phyloP scores from a whole-genome alignment of 2,329 filamentous ascomycete species.

The Stylonectria norvegica region DNA sequence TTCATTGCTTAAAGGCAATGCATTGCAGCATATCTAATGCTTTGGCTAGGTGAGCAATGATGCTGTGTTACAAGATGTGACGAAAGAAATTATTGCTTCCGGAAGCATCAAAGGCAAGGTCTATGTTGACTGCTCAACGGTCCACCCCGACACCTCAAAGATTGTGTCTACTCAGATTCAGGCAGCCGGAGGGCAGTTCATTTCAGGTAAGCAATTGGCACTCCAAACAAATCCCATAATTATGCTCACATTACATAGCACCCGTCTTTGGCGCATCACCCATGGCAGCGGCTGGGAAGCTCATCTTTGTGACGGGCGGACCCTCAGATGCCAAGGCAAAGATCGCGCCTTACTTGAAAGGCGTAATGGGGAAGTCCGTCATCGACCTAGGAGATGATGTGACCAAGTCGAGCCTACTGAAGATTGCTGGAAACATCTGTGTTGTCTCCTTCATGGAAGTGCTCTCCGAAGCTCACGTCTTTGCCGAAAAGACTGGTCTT shows the following conservation, averaged over 20 bases:
- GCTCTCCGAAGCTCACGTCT: conserved; percentile 28
- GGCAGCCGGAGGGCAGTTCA: conserved; percentile 8
- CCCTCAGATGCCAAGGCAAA: conserved; percentile 29
- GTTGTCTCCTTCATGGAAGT: conserved; percentile 24
- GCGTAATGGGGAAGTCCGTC: conserved; percentile 37
- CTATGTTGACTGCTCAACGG: conserved; percentile 25
- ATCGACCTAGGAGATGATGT: conserved; percentile 42
- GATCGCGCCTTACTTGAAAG: conserved; percentile 37
- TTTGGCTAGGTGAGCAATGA: conserved; percentile 6
- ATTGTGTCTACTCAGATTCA: conserved; percentile 28
- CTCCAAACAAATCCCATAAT: neutral
- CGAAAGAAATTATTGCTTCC: conserved; percentile 4
- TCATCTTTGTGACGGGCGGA: conserved; percentile 41
- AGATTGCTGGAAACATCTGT: conserved; percentile 40
- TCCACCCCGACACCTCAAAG: conserved; percentile 25
- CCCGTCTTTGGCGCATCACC: conserved; percentile 42
- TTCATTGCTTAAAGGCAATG: neutral
- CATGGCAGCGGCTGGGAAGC: conserved; percentile 40
- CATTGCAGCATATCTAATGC: no score
- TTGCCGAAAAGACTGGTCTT: conserved; percentile 30
- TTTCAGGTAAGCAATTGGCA: conserved; percentile 6
- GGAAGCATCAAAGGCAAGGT: conserved; percentile 13
- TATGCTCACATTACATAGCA: conserved; percentile 11
- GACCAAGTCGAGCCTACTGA: conserved; percentile 37
- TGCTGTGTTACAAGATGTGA: conserved; percentile 1